phyloP scores from a whole-genome alignment of 148 eudicot genomes.

The Camellia granthamiana region DNA sequence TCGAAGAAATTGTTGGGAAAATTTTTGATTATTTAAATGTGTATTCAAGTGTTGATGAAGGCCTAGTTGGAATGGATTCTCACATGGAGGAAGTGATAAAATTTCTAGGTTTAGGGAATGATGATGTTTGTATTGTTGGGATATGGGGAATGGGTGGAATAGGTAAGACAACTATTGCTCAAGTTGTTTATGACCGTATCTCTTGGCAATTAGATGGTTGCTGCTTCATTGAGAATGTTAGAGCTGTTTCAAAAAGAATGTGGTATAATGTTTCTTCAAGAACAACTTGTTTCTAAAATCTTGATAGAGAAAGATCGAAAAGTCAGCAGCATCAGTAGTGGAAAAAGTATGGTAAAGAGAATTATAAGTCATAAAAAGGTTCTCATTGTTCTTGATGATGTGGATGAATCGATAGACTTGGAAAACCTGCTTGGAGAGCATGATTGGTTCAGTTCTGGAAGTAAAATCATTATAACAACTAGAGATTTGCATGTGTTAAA shows the following conservation, averaged over 20 bases:
- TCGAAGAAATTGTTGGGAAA: too few species aligned
- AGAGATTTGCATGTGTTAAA: background rate
- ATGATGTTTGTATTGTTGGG: too few species aligned
- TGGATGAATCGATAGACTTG: background rate
- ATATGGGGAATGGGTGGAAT: too few species aligned
- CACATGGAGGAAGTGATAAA: too few species aligned
- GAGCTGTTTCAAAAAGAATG: background rate
- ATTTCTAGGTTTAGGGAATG: too few species aligned
- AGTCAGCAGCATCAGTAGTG: background rate
- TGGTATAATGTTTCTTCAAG: background rate
- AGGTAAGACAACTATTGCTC: too few species aligned
- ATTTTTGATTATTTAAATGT: too few species aligned
- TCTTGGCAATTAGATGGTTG: background rate
- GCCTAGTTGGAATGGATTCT: too few species aligned
- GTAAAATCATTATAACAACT: constrained; percentile 19
- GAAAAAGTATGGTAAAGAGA: background rate
- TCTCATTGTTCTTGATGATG: constrained; percentile 21
- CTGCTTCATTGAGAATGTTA: background rate
- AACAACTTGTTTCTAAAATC: background rate
- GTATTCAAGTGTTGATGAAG: too few species aligned
- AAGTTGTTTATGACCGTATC: too few species aligned
- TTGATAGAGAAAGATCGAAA: background rate
- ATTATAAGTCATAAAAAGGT: constrained; percentile 5
- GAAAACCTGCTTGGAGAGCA: background rate
- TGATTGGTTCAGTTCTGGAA: constrained; percentile 18